Evolutionary conservation across 495 filamentous ascomycete species (phyloP).

Genomic region (Pyrenula aspistea): DNA sequence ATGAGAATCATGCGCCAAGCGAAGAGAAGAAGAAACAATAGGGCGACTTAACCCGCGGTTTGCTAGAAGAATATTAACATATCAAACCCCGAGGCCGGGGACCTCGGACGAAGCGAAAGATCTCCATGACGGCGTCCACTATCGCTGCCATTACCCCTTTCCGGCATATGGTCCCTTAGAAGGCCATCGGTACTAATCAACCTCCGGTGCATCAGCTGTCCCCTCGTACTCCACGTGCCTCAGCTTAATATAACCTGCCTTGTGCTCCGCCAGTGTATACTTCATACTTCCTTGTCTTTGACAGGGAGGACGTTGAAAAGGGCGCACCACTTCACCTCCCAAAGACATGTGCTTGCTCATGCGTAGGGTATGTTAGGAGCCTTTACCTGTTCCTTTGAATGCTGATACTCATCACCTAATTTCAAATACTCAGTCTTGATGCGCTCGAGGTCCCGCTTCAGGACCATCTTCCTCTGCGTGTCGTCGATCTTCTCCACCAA

Average conservation of each 20-base stretch:
- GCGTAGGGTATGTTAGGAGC: not conserved
- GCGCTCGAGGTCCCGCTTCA: not conserved
- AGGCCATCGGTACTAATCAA: not conserved
- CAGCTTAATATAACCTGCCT: too few species aligned
- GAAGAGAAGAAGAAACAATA: constrained; percentile 33
- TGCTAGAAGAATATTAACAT: not conserved
- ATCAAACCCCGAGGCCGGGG: not conserved
- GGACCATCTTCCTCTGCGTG: not conserved
- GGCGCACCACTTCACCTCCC: too few species aligned
- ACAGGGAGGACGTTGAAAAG: too few species aligned
- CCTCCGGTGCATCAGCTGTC: too few species aligned
- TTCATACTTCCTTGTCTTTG: too few species aligned
- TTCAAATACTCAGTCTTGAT: not conserved
- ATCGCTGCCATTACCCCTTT: not conserved
- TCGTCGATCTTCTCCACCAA: not conserved
- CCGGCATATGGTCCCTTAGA: not conserved
- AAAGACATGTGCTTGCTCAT: not conserved
- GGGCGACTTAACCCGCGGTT: not conserved
- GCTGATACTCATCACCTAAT: not conserved
- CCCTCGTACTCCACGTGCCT: too few species aligned
- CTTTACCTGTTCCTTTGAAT: not conserved
- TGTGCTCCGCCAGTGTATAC: too few species aligned
- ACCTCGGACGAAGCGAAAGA: not conserved
- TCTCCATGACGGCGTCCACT: not conserved
- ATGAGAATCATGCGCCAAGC: constrained; percentile 28